These are phyloP conservation scores for Aspergillus calidoustus DNA, from an alignment of 2,329 filamentous ascomycete genomes.

Conservation along the genomic window DNA sequence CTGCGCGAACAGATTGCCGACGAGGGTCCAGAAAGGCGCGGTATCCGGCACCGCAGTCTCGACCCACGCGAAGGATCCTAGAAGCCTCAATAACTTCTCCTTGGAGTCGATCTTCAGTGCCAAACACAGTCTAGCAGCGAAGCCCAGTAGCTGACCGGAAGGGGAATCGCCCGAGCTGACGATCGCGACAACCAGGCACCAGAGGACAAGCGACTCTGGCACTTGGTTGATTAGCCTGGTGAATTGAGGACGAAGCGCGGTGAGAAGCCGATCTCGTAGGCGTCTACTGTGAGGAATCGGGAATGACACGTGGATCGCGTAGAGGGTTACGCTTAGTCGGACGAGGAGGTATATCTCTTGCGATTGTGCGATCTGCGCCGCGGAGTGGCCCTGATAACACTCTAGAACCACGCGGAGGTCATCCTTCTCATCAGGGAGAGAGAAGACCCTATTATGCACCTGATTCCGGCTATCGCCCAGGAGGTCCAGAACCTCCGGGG, in stretches of 20 bases:
- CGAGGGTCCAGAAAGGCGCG: neutral
- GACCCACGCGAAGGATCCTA: neutral
- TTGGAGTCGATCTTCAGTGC: neutral
- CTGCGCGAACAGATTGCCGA: neutral
- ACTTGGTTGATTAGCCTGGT: neutral
- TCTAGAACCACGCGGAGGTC: neutral
- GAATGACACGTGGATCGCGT: neutral
- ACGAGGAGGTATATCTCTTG: neutral
- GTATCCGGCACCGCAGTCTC: neutral
- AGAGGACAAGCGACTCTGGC: neutral
- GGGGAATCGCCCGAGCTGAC: neutral
- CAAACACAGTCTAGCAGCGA: neutral
- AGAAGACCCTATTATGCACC: neutral
- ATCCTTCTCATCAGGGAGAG: neutral
- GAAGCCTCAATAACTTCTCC: neutral
- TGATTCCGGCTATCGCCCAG: neutral
- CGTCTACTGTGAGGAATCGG: neutral
- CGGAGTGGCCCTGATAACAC: neutral
- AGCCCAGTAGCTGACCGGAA: neutral
- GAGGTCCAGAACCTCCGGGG: neutral
- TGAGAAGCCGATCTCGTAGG: neutral
- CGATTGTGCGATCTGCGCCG: neutral
- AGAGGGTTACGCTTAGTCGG: neutral
- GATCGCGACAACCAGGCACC: neutral
- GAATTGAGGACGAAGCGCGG: neutral